Evolutionary conservation across 2,329 filamentous ascomycete species (phyloP).

Genomic region (Dactylella cylindrospora): DNA sequence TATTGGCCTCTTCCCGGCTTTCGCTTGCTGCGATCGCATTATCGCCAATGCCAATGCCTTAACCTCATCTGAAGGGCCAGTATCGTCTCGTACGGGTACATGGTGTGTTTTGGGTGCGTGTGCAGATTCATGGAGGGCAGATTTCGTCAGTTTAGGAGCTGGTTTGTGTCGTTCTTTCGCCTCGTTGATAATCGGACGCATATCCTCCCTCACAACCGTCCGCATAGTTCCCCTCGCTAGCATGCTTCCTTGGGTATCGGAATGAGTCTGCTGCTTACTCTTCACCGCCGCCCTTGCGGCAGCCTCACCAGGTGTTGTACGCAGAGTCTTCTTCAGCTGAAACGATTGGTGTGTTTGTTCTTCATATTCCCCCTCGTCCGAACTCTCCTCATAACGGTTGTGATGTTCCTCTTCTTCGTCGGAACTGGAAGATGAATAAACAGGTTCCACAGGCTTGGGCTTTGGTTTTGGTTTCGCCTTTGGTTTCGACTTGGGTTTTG

Average conservation of each 20-base stretch:
- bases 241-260: slow-evolving; percentile 40
- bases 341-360: too few species aligned
- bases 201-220: slow-evolving; percentile 21
- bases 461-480: slow-evolving; percentile 30
- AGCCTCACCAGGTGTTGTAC: slow-evolving; percentile 7
- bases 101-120: slow-evolving; percentile 2
- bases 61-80: slow-evolving; percentile 32
- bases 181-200: slow-evolving; percentile 25
- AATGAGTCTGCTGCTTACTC: slow-evolving; percentile 23
- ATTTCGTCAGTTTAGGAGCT: slow-evolving; percentile 1
- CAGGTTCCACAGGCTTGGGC: slow-evolving; percentile 27
- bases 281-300: slow-evolving; percentile 12
- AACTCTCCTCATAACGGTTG: too few species aligned
- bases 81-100: neutral
- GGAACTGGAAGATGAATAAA: slow-evolving; percentile 22
- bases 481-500: slow-evolving; percentile 11
- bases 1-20: slow-evolving; percentile 21
- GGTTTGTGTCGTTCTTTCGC: slow-evolving; percentile 14
- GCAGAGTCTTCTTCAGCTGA: slow-evolving; percentile 29
- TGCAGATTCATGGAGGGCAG: slow-evolving; percentile 6
- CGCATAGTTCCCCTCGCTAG: slow-evolving; percentile 33
- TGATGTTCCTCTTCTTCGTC: slow-evolving; percentile 23
- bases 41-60: slow-evolving; percentile 35
- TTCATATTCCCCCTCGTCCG: slow-evolving; percentile 18
- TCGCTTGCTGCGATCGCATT: slow-evolving; percentile 34